Base-by-base conservation (phyloP, 306 rosid species). In the Benincasa hispida region DNA sequence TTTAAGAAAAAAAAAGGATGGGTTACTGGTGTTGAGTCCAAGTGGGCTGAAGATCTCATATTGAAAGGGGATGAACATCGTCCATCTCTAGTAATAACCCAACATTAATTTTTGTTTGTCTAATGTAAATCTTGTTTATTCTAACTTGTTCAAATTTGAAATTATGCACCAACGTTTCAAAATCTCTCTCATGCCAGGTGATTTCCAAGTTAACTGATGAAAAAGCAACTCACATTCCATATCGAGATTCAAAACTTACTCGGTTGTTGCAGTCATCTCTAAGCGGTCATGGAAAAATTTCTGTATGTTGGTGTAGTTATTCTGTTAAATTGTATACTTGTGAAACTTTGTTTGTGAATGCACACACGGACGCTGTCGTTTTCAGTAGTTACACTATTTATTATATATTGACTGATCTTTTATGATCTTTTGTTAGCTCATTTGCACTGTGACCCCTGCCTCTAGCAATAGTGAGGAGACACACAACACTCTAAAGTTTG, bases 231-330 rank as follows among this genome's bases (percentile, higher is more conserved):
- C 90, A 87, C 72, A 30, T 87, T 81, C 90, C 90, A 17, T 87
- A 84, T 81, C 88, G 90, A 67, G 90, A 87, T 79, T 87, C 90
- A 39, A 87, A 87, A 82, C 90, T 87, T 79, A 87, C 90, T 50
- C 90, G 90, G 66, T 67, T 87, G 78, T 77, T 87, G 83, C 90
- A 87, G 85, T 82, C 90, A 68, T 87, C 88, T 81, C 87, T 87
- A 45, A 83, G 90, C 50, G 90, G 90, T 41, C 86, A 82, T 84
- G 90, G 90, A 47, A 86, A 82, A 48, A 73, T 87, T 69, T 87
- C 90, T 42, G 90, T 87, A 79, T 66, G 90, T 87, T 53, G 18
- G 25, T 37, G 22, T 65, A 55, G 10, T 74, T 56, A 45, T 77
- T 37, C 51, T 54, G n/a, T 24, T 47, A 32, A 68, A 76, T 41